Conservation (phyloP, 805 yeast species). For the Yarrowia sp. region DNA sequence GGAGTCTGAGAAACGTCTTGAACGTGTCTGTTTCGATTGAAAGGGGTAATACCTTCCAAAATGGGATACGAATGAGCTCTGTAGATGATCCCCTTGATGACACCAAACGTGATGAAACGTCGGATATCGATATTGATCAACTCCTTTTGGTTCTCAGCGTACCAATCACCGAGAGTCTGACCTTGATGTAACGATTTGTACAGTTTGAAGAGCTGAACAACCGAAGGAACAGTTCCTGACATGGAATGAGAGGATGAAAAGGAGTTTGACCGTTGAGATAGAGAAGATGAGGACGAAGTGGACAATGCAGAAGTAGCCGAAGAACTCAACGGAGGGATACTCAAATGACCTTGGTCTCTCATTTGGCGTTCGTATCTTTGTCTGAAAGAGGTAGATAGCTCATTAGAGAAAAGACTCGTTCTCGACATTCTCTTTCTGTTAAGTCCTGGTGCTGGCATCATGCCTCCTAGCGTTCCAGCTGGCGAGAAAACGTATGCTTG, state of each 20-base stretch:
- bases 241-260: slow-evolving; percentile 16
- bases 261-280: slow-evolving; percentile 22
- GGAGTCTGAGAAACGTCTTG: slow-evolving; percentile 22
- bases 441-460: slow-evolving; percentile 34
- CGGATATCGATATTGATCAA: slow-evolving; percentile 78
- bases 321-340: slow-evolving; percentile 3
- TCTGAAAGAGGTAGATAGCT: slow-evolving; percentile 28
- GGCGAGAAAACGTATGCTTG: slow-evolving; percentile 73
- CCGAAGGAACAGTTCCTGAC: slow-evolving; percentile 55
- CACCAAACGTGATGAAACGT: slow-evolving; percentile 85
- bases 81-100: slow-evolving; percentile 79
- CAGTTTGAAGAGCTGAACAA: slow-evolving; percentile 70
- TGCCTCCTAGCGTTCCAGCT: slow-evolving; percentile 12
- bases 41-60: slow-evolving; percentile 46
- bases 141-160: slow-evolving; percentile 63
- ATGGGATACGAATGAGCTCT: slow-evolving; percentile 81
- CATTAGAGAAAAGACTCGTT: slow-evolving; percentile 8
- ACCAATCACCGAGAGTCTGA: slow-evolving; percentile 81
- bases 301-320: slow-evolving; percentile 40
- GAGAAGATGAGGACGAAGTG: slow-evolving; percentile 45
- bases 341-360: slow-evolving; percentile 25
- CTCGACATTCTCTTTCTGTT: slow-evolving; percentile 20
- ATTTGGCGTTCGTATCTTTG: slow-evolving; percentile 26
- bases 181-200: slow-evolving; percentile 83
- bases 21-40: slow-evolving; percentile 27